Conservation (phyloP, 1,139 yeast genomes). For the Debaryomycetaceae sp. region DNA sequence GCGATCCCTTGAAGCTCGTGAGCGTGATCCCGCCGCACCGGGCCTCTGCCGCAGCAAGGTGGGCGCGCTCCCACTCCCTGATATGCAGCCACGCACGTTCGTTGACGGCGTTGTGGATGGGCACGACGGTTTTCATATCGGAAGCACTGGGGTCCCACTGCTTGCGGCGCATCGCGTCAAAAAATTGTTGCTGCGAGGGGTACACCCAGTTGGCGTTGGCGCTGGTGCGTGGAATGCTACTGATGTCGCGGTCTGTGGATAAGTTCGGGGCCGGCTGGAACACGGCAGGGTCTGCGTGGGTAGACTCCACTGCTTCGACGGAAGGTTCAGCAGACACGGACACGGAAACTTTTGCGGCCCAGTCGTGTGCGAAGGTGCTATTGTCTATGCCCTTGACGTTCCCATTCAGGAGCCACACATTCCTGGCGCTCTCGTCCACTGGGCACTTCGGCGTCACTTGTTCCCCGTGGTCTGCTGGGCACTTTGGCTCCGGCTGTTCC, state of each 20-base stretch:
- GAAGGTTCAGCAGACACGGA: constrained; percentile 17
- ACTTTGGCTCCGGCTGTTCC: neutral
- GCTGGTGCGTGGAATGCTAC: constrained; percentile 78
- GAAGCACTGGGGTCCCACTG: constrained; percentile 72
- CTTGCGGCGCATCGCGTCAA: constrained; percentile 86
- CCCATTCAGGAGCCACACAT: constrained; percentile 55
- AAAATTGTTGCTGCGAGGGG: constrained; percentile 92
- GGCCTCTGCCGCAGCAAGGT: constrained; percentile 37
- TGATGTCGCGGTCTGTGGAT: constrained; percentile 63
- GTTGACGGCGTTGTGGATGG: constrained; percentile 88
- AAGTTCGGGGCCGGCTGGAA: constrained; percentile 19
- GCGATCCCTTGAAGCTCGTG: constrained; percentile 83
- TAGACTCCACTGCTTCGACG: constrained; percentile 30
- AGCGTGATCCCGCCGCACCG: constrained; percentile 78
- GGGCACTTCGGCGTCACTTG: constrained; percentile 41
- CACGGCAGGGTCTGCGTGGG: constrained; percentile 3
- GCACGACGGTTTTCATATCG: constrained; percentile 88
- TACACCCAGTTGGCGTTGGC: constrained; percentile 70
- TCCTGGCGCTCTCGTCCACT: constrained; percentile 52
- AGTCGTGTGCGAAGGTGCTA: constrained; percentile 1
- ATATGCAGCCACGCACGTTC: constrained; percentile 90
- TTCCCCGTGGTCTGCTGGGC: neutral
- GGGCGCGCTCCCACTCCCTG: constrained; percentile 64
- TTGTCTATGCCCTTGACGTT: too few species aligned
- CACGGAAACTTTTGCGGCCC: constrained; percentile 18